Evolutionary conservation across 1,284 basidiomycete genomes (phyloP).

Genomic region (Malassezia equina): DNA sequence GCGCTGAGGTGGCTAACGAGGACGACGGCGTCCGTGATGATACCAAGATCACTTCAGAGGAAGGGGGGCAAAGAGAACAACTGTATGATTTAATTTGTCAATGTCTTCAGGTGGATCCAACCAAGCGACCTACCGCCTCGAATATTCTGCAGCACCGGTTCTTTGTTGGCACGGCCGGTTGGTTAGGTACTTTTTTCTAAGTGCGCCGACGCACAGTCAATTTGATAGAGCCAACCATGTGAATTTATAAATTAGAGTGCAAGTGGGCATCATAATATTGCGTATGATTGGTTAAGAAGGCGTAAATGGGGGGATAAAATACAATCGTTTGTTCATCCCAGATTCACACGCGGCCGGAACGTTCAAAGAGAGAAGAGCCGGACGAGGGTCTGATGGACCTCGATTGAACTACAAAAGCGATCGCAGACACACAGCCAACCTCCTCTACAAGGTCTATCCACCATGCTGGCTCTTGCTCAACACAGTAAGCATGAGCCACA

Average conservation of each 20-base stretch:
- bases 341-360: not conserved
- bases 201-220: not conserved
- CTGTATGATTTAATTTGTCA: slow-evolving; percentile 67
- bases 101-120: slow-evolving; percentile 62
- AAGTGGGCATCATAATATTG: not conserved
- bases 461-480: not conserved
- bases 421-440: not conserved
- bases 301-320: not conserved
- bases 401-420: not conserved
- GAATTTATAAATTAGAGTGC: not conserved
- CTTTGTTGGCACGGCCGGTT: slow-evolving; percentile 57
- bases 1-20: not conserved
- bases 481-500: not conserved
- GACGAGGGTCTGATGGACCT: not conserved
- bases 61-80: slow-evolving; percentile 68
- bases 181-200: slow-evolving; percentile 31
- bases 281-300: not conserved
- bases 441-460: not conserved
- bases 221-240: not conserved
- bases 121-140: slow-evolving; percentile 62
- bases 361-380: not conserved
- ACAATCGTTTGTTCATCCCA: not conserved
- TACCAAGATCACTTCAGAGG: slow-evolving; percentile 52
- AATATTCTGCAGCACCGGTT: slow-evolving; percentile 67
- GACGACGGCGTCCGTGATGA: not conserved